phyloP scores from a whole-genome alignment of 345 rosid species.

The Rhizophora mangle region DNA sequence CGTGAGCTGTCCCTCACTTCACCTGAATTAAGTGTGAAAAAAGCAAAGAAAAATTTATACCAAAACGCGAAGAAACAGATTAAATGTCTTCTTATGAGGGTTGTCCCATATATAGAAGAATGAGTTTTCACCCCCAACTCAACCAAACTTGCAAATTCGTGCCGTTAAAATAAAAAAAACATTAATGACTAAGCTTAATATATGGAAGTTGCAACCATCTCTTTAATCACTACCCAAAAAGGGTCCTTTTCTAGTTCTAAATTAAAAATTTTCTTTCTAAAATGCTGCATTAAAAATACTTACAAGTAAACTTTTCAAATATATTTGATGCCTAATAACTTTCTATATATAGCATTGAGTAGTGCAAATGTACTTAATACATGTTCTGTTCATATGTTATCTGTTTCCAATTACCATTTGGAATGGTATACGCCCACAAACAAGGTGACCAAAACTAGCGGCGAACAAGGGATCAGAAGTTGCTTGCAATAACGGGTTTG shows the following conservation, averaged over 20 bases:
- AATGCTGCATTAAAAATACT: no score
- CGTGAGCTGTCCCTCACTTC: constrained; percentile 26
- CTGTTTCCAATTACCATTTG: neutral
- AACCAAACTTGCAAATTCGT: neutral
- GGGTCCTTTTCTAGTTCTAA: neutral
- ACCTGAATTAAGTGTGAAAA: neutral
- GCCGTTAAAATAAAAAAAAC: neutral
- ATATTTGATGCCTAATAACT: no score
- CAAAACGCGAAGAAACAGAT: neutral
- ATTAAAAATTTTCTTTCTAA: no score
- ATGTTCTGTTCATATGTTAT: no score
- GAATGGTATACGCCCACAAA: constrained; percentile 17
- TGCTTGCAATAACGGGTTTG: constrained; percentile 9
- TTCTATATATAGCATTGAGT: no score
- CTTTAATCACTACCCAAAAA: neutral
- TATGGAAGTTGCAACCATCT: neutral
- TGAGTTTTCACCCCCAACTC: neutral
- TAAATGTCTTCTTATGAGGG: no score
- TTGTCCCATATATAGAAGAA: no score
- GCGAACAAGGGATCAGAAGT: constrained; percentile 18
- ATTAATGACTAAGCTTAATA: neutral
- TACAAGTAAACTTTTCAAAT: no score
- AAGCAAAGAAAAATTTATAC: neutral
- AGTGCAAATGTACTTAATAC: no score
- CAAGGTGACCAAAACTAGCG: constrained; percentile 36